Evolutionary conservation across 2,329 filamentous ascomycete species (phyloP), one percentile per base, ranked within the genome.

Genomic region (Alternaria panax): DNA sequence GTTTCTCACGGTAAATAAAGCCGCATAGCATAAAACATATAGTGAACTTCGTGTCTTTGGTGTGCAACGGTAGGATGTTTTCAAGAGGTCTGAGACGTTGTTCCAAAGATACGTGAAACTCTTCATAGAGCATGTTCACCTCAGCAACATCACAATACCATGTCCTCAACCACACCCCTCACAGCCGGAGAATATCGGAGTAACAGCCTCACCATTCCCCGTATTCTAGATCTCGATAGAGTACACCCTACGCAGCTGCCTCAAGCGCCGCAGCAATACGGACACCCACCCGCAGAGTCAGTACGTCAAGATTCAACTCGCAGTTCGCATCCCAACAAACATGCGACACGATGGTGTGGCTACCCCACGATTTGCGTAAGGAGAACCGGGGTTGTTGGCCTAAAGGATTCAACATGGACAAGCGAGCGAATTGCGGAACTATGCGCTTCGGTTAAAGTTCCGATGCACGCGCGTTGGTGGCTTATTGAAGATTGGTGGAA

Each of bases 361-460:
- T 64, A 63, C 56, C 61, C 65, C 60, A 65, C 62, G 55, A 64
- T 67, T 60, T 66, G 47, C 54, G 63, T 69, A 65, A 63, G 58
- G 42, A n/a, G 51, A 59, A 59, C 61, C 48, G 32, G 55, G 53
- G 51, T 43, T 57, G 45, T 59, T 56, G 41, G 45, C 62, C 62
- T 57, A 57, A 59, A 40, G 51, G 51, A 34, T 57, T 45, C 45
- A 48, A 24, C 40, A 18, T 34, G n/a, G 18, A 38, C 58, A 57
- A 59, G 59, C 58, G 45, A 62, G 54, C 51, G 51, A 57, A 38
- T 46, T 50, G 41, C 22, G 45, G 18, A 54, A 16, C 16, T 28
- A 27, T 32, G 38, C 38, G 14, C 34, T 30, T 52, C 47, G 46
- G 46, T 25, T 38, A 38, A n/a, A 22, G 7, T 16, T 47, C 40